Evolutionary conservation across 2,329 filamentous ascomycete genomes (phyloP).

Genomic region (Cercospora brassicicola): DNA sequence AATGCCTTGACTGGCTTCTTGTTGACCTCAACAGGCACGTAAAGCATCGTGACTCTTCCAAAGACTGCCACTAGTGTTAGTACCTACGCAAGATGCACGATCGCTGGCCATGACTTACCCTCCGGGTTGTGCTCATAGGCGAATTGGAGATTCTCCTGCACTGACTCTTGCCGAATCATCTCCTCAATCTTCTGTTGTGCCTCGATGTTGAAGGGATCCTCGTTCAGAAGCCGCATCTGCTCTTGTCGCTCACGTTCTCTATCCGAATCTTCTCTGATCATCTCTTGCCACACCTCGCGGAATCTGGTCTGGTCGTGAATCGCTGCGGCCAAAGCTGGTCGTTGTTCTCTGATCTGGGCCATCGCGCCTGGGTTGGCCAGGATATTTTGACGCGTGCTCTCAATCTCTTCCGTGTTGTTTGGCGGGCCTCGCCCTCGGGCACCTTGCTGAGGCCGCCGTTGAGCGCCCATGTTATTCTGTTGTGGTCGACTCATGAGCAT

Average conservation of each 20-base stretch:
- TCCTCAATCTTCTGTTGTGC: slow-evolving; percentile 92
- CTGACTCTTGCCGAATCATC: slow-evolving; percentile 90
- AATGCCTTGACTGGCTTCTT: slow-evolving; percentile 89
- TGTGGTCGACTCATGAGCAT: slow-evolving; percentile 64
- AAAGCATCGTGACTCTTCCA: slow-evolving; percentile 91
- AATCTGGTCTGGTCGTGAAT: slow-evolving; percentile 76
- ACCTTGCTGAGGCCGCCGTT: slow-evolving; percentile 40
- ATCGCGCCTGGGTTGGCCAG: slow-evolving; percentile 74
- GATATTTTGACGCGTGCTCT: slow-evolving; percentile 78
- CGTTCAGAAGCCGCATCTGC: slow-evolving; percentile 81
- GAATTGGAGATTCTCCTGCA: slow-evolving; percentile 93
- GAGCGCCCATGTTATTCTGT: slow-evolving; percentile 42
- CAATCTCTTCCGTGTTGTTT: slow-evolving; percentile 57
- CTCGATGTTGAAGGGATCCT: slow-evolving; percentile 91
- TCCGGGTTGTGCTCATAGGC: slow-evolving; percentile 97
- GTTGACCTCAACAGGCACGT: slow-evolving; percentile 94
- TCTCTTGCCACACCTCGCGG: slow-evolving; percentile 67
- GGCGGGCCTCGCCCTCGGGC: slow-evolving; percentile 22
- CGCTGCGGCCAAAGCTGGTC: slow-evolving; percentile 74
- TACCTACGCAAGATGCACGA: slow-evolving; percentile 1
- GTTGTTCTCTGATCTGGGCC: slow-evolving; percentile 67
- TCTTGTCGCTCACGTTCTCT: slow-evolving; percentile 75
- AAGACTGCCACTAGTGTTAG: slow-evolving; percentile 63
- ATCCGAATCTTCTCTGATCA: slow-evolving; percentile 68
- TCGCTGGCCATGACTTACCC: slow-evolving; percentile 59